Percentiles rank a stretch among this genome's conserved stretches.
Conservation (phyloP, 768 basidiomycete genomes). For the button mushroom (Agaricus bisporus) region DNA sequence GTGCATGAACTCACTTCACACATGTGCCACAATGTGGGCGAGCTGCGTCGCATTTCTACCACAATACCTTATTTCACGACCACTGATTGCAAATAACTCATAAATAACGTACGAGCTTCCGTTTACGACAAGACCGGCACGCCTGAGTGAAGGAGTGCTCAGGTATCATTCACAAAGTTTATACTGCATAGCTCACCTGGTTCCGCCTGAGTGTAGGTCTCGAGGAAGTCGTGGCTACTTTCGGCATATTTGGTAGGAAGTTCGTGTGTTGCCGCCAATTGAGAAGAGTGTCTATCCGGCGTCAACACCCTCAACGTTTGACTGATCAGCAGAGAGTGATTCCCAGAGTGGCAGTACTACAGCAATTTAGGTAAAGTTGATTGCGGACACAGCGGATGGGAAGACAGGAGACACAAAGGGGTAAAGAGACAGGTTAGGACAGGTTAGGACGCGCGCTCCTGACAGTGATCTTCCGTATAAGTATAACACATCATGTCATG, state of each 20-base stretch:
- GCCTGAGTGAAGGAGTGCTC: constrained; percentile 39
- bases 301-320: not conserved
- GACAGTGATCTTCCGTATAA: not conserved
- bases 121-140: constrained; percentile 75
- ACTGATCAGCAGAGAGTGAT: not conserved
- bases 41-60: constrained; percentile 82
- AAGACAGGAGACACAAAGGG: not conserved
- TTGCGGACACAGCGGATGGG: not conserved
- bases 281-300: not conserved
- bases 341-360: not conserved
- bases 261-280: not conserved
- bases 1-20: constrained; percentile 56
- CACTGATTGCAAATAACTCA: not conserved
- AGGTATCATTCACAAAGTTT: not conserved
- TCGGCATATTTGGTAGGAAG: constrained; percentile 50
- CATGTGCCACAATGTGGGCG: constrained; percentile 84
- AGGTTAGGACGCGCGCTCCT: not conserved
- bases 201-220: constrained; percentile 73
- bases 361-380: not conserved
- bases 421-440: not conserved
- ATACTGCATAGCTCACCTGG: constrained; percentile 40
- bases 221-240: constrained; percentile 40
- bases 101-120: constrained; percentile 64
- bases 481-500: constrained; percentile 3
- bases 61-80: not conserved